Evolutionary conservation across 1,284 basidiomycete genomes (phyloP), one percentile per base, ranked within the genome.

Genomic region (Tilletia walkeri): DNA sequence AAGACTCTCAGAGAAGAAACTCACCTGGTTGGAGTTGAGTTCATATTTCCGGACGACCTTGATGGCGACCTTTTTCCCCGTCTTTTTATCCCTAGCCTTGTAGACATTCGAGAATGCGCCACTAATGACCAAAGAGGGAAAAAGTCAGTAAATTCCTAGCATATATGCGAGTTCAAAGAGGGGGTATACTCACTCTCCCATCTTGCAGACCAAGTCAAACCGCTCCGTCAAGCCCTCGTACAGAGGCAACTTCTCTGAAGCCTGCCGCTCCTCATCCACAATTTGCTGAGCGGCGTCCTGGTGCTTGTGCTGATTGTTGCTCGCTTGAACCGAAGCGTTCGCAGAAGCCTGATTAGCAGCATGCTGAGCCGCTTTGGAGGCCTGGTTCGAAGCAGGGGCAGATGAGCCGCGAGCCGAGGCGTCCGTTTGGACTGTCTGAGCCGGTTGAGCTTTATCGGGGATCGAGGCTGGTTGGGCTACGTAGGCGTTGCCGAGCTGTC

Each of bases 101-200:
- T 96, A 99, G 2, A 99, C 96, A 82, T 97, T 94, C 12, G 95
- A 98, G 84, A 99, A 99, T 49, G 96, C 96, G 74, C 96, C 96
- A 67, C 73, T 75, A 63, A 10, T 3, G 36, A 45, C 6, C 14
- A 45, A 9, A 14, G 14, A 45, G 14, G 41, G 3, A 3, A 14
- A 45, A 30, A 30, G 24, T 30, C 24, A 30, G 24, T 30, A 30
- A 16, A 16, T 39, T 3, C 34, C 1, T n/a, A 54, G 45, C 45
- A 56, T 67, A 45, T 3, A 67, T 24, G 66, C 34, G 48, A 12
- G 50, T n/a, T 9, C 5, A 20, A 30, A 30, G 24, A 30, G 2
- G 24, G 24, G 24, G 24, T 2, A 50, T n/a, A 75, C 73, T 76
- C 73, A 75, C 73, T 82, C 80, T 30, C 82, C 82, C 75, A 83